Evolutionary conservation across 176 grass and related monocot genomes (phyloP).

Genomic region (Eremochloa ophiuroides): DNA sequence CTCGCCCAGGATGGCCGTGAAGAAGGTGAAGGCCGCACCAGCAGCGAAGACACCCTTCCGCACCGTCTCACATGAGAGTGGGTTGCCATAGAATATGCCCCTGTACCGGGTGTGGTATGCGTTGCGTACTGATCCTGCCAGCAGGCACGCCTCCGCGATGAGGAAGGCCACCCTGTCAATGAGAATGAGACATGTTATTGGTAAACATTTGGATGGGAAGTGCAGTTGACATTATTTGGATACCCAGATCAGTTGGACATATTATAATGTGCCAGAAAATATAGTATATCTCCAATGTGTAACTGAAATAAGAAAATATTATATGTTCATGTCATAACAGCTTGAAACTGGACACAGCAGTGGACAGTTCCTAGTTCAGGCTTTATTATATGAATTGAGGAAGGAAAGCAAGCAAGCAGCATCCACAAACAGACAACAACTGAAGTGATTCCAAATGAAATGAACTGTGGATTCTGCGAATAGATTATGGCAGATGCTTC

Average conservation of each 20-base stretch:
- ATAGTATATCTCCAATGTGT: neutral
- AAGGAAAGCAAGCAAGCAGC: neutral
- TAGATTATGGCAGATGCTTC: neutral
- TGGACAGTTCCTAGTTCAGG: neutral
- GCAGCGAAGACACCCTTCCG: conserved; percentile 86
- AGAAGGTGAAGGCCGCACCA: conserved; percentile 82
- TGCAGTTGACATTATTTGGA: conserved; percentile 3
- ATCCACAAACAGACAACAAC: neutral
- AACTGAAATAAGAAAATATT: neutral
- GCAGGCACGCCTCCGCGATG: conserved; percentile 63
- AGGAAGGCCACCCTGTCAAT: conserved; percentile 69
- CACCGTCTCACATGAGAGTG: conserved; percentile 69
- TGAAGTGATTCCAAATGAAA: neutral
- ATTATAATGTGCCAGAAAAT: neutral
- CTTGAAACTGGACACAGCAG: neutral
- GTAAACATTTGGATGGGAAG: neutral
- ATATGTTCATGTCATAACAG: neutral
- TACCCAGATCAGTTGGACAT: neutral
- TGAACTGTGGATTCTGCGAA: neutral
- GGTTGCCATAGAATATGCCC: conserved; percentile 26
- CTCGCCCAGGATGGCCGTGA: conserved; percentile 79
- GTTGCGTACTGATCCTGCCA: conserved; percentile 78
- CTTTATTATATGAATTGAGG: neutral
- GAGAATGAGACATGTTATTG: neutral
- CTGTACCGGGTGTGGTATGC: conserved; percentile 91